Base-by-base conservation (phyloP, 148 eudicot species). In the Euryodendron excelsum region DNA sequence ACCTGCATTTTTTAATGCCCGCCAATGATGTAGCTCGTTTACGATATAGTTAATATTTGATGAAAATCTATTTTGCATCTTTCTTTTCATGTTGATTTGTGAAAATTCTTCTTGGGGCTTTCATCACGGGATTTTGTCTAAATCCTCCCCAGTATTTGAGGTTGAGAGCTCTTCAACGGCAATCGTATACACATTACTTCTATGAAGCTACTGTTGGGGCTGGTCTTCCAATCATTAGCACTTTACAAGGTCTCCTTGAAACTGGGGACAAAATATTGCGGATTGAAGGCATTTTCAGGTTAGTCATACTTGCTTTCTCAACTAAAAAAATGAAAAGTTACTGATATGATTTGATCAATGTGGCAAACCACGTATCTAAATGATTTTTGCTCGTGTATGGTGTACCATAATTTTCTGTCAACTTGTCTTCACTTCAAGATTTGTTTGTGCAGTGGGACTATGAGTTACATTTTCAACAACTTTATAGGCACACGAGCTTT, bases 171-270 rank as follows among this genome's bases (percentile, higher is more conserved):
- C 87, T 91, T 59, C 98, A 93, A 78, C 83, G 97, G 55, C 92
- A 86, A 82, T 93, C 97, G 44, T 93, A 90, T 80, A 90, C 99
- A 2, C 99, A 93, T 82, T 96, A 96, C 86, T 96, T 93, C 74
- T 96, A 96, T 74, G 99, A 96, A 89, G 99, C 98, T 79, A 96
- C 99, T 76, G 99, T 96, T 69, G 99, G 99, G 79, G 99, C 99
- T 39, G 99, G 99, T 78, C 97, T 96, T 80, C 99, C 99, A 39
- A 96, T 96, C 72, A 90, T 96, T 81, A 92, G 86, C 85, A 96
- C 99, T 76, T 89, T 96, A 80, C 89, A 89, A 78, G 98, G 94
- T 82, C 97, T 96, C 39, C 93, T 89, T 55, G 95, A 92, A 87
- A 96, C 99, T 58, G 99, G 99, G 77, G 99, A 93, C 83, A 93